phyloP scores from a whole-genome alignment of 2,329 filamentous ascomycete genomes.

The Alternaria atra region DNA sequence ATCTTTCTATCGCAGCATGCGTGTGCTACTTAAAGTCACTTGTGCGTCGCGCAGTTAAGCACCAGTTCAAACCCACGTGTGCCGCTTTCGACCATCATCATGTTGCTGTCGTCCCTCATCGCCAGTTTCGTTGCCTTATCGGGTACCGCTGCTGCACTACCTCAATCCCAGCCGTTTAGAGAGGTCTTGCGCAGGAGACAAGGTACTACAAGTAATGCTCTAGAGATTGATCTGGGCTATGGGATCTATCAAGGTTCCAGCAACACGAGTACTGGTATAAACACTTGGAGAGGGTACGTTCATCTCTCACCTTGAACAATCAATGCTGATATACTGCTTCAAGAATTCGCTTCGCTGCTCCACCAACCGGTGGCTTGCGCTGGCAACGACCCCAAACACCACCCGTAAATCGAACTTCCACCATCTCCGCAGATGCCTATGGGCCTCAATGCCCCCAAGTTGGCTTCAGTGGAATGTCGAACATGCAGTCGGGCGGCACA shows the following conservation, averaged over 20 bases:
- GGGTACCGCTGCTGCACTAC: neutral
- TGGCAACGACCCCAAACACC: constrained; percentile 31
- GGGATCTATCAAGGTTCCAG: constrained; percentile 28
- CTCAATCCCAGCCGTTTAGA: constrained; percentile 2
- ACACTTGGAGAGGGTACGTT: constrained; percentile 34
- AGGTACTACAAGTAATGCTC: neutral
- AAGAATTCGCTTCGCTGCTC: constrained; percentile 34
- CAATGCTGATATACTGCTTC: neutral
- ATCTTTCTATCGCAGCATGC: neutral
- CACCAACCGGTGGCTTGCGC: constrained; percentile 26
- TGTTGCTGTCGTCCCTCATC: neutral
- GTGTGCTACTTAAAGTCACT: neutral
- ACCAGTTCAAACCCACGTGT: neutral
- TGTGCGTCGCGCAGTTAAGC: neutral
- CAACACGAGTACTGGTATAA: constrained; percentile 26
- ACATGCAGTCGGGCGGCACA: neutral
- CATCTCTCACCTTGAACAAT: neutral
- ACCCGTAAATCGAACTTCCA: constrained; percentile 13
- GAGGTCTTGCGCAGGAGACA: neutral
- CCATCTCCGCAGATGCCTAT: constrained; percentile 9
- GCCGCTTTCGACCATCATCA: neutral
- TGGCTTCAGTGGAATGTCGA: neutral
- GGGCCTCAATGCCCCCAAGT: constrained; percentile 17
- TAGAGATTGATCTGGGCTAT: constrained; percentile 35
- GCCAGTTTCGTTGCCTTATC: neutral